phyloP scores from a whole-genome alignment of 2,329 filamentous ascomycete genomes.

The Xenosphaeropsis pyriputrescens region DNA sequence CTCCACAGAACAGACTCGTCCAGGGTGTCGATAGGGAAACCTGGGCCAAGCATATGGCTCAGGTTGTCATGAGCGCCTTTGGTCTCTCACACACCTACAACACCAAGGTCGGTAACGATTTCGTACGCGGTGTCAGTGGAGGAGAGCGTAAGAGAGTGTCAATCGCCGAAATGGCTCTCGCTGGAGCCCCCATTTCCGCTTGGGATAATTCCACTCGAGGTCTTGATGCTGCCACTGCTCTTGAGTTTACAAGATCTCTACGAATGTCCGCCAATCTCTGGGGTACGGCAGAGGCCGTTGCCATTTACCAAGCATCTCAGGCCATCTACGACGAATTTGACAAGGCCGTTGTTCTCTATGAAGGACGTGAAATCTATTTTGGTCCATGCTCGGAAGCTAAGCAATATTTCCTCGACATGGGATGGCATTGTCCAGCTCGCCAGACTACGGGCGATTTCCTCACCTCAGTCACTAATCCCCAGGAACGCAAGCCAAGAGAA shows the following conservation, averaged over 20 bases:
- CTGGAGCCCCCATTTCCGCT: slow-evolving; percentile 28
- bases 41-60: slow-evolving; percentile 22
- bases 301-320: slow-evolving; percentile 61
- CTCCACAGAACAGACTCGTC: slow-evolving; percentile 40
- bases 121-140: slow-evolving; percentile 53
- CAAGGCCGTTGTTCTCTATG: slow-evolving; percentile 53
- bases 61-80: slow-evolving; percentile 58
- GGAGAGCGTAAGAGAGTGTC: slow-evolving; percentile 69
- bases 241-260: slow-evolving; percentile 58
- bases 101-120: slow-evolving; percentile 64
- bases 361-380: slow-evolving; percentile 61
- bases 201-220: slow-evolving; percentile 38
- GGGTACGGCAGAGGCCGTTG: slow-evolving; percentile 47
- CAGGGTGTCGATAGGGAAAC: slow-evolving; percentile 42
- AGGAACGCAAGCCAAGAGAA: slow-evolving; percentile 39
- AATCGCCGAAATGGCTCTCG: slow-evolving; percentile 59
- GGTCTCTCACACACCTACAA: slow-evolving; percentile 57
- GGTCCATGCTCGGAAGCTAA: slow-evolving; percentile 49
- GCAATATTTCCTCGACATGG: slow-evolving; percentile 54
- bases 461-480: slow-evolving; percentile 55
- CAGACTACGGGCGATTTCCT: slow-evolving; percentile 48
- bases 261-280: slow-evolving; percentile 50
- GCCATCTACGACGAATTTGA: slow-evolving; percentile 56
- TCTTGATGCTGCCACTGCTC: slow-evolving; percentile 58
- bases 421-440: slow-evolving; percentile 54